Evolutionary conservation across 257 asterid genomes (phyloP).

Genomic region (Mentha longifolia): DNA sequence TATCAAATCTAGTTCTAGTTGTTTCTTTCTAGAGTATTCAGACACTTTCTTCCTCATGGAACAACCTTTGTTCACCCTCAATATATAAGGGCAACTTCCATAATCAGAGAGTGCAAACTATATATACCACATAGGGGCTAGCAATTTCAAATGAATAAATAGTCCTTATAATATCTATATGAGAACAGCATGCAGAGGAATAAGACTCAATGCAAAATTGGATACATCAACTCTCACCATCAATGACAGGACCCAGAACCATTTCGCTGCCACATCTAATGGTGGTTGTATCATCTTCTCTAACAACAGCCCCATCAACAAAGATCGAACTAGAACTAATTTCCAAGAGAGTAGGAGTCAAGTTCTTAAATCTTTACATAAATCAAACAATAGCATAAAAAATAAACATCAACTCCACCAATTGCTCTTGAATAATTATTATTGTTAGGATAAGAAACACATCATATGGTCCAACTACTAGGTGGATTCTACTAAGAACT

Average conservation of each 20-base stretch:
- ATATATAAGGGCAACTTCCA: background rate
- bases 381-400: background rate
- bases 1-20: background rate
- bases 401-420: conserved; percentile 25
- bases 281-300: conserved; percentile 54
- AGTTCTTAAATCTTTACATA: conserved; percentile 25
- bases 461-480: background rate
- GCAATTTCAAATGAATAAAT: background rate
- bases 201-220: conserved; percentile 20
- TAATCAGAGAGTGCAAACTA: background rate
- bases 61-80: background rate
- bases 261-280: conserved; percentile 90
- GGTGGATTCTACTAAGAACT: background rate
- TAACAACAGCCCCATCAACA: conserved; percentile 73
- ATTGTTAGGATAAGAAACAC: conserved; percentile 6
- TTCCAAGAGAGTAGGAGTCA: conserved; percentile 33
- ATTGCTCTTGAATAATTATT: background rate
- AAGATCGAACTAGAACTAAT: conserved; percentile 57
- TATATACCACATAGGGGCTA: background rate
- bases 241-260: conserved; percentile 59
- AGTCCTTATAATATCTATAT: background rate
- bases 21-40: conserved; percentile 1
- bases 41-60: background rate
- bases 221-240: conserved; percentile 48
- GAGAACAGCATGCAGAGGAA: conserved; percentile 14